These are phyloP conservation scores for Ceratocystis diversiconidia DNA, from an alignment of 2,329 filamentous ascomycete species.

Conservation along the genomic window DNA sequence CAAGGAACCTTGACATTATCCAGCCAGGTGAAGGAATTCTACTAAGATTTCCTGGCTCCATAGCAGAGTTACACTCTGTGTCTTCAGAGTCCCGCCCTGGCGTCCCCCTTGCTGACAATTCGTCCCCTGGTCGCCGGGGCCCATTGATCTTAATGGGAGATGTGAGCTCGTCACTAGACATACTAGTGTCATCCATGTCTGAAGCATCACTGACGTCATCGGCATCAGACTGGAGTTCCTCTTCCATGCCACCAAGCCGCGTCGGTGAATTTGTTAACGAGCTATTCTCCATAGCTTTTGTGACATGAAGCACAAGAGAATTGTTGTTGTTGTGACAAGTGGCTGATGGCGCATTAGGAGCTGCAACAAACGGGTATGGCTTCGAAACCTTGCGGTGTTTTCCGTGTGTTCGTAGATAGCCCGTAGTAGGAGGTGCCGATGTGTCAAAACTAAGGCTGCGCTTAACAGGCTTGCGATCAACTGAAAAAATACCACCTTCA, in stretches of 20 bases:
- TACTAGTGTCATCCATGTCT: conserved; percentile 41
- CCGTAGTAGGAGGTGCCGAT: conserved; percentile 31
- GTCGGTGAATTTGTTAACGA: conserved; percentile 28
- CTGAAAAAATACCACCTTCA: conserved; percentile 40
- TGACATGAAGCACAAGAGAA: conserved; percentile 28
- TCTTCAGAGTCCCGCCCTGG: conserved; percentile 37
- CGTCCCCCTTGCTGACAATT: conserved; percentile 37
- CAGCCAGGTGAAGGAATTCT: conserved; percentile 36
- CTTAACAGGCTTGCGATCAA: conserved; percentile 25
- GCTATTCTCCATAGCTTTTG: conserved; percentile 25
- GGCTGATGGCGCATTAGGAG: neutral
- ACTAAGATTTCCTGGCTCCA: conserved; percentile 36
- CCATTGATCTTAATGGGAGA: conserved; percentile 35
- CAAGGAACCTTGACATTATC: conserved; percentile 41
- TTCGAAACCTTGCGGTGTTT: conserved; percentile 25
- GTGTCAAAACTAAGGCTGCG: conserved; percentile 24
- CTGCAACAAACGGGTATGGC: neutral
- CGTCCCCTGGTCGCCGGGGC: conserved; percentile 32
- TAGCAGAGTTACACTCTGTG: conserved; percentile 32
- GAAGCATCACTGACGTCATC: conserved; percentile 40
- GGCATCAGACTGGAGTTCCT: conserved; percentile 28
- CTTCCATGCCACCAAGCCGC: conserved; percentile 25
- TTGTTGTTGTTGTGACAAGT: conserved; percentile 16
- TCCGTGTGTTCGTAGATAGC: conserved; percentile 35
- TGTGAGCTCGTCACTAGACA: conserved; percentile 34